Evolutionary conservation across 306 rosid genomes (phyloP), one percentile per base, ranked within the genome.

Genomic region (Elaeagnus macrophylla): DNA sequence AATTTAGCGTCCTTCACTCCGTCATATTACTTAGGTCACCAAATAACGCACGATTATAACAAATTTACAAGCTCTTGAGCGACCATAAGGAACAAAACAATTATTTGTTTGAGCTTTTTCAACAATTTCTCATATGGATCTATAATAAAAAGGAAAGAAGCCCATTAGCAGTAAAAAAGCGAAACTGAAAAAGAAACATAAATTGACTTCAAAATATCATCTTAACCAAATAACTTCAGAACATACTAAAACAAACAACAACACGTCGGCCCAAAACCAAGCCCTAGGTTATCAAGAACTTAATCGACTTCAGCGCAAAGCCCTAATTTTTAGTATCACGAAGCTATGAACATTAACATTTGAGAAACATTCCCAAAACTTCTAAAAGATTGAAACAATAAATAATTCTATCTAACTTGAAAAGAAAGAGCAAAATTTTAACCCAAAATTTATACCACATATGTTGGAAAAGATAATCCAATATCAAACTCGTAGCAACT

Each of bases 261-360:
- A 51, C 32, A 60, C 48, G 7, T 73, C 53, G 4, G 13, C 54
- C 52, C 59, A 40, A 39, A 39, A 58, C 38, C 16, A 38, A 53
- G 41, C 66, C 41, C 56, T 57, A 35, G 7, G 38, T 6, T 1
- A 32, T 5, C 7, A 47, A 48, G 10, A 12, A 38, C 63, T 50
- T 17, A 25, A 25, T 25, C 32, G 32, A 25, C 4, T 25, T 25
- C 50, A 17, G 48, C 54, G 19, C 16, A 39, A 66, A 78, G 58
- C 75, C 95, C 81, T 69, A 78, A 72, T 38, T 71, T 67, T 48
- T 32, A 19, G 20, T 18, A 25, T 39, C 44, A 39, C 20, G 71
- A 38, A 54, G 49, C 53, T 55, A 41, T 12, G 52, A 47, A 53
- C 59, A 66, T 49, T n/a, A 48, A 6, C 17, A 50, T 10, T 60